A percentile compares a stretch with the other conserved stretches of the same genome.
Conservation (phyloP, 179 eudicot genomes). For the Vitellaria paradoxa region DNA sequence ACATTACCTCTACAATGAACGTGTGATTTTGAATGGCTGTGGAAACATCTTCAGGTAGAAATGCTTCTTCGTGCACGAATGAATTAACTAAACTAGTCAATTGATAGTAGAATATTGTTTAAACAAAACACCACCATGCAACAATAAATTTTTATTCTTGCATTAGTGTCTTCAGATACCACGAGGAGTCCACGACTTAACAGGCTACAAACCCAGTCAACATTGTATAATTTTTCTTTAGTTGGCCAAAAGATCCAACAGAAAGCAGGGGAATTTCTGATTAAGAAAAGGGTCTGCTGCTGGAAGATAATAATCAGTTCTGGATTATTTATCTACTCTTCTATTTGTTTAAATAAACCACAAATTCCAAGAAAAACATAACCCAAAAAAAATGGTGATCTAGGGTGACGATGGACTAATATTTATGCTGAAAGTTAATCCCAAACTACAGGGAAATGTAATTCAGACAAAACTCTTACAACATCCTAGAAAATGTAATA, state of each 20-base stretch:
- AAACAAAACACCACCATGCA: neutral
- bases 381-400: neutral
- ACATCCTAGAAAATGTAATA: neutral
- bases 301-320: no score
- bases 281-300: no score
- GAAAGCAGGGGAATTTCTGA: no score
- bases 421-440: neutral
- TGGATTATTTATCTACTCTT: neutral
- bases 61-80: neutral
- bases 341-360: neutral
- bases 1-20: no score
- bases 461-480: neutral
- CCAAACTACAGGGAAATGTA: neutral
- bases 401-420: neutral
- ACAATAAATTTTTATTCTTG: neutral
- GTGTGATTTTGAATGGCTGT: neutral
- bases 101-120: neutral
- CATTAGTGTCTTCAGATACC: no score
- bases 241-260: no score
- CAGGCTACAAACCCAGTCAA: no score
- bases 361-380: neutral
- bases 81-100: neutral
- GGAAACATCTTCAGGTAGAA: slow-evolving; percentile 1
- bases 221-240: no score
- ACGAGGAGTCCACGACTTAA: no score